A percentile compares a stretch with the other conserved stretches of the same genome.
Conservation (phyloP, 2,329 filamentous ascomycete species). For the Calonectria pseudoreteaudii region DNA sequence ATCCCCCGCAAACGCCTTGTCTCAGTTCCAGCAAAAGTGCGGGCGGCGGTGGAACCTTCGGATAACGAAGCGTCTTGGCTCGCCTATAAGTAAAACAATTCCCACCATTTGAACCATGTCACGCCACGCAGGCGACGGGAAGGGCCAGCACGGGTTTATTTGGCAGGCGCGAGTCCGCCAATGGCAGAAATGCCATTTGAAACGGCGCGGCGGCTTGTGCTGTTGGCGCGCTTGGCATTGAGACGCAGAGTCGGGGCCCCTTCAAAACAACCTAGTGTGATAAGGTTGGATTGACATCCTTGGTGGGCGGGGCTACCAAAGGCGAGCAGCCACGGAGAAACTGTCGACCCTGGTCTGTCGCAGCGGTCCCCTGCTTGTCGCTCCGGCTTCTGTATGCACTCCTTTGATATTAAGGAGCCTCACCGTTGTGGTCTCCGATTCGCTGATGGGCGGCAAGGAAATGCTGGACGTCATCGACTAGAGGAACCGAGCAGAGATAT, state of each 20-base stretch:
- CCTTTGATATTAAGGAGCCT: slow-evolving; percentile 33
- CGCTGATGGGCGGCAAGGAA: slow-evolving; percentile 5
- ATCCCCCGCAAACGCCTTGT: not conserved
- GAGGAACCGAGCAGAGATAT: slow-evolving; percentile 16
- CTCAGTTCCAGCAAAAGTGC: not conserved
- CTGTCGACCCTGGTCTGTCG: not conserved
- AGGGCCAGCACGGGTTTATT: not conserved
- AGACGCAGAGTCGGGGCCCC: slow-evolving; percentile 5
- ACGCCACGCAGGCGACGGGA: not conserved
- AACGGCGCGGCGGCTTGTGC: slow-evolving; percentile 21
- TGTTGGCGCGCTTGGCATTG: slow-evolving; percentile 26
- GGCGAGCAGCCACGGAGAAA: slow-evolving; percentile 5
- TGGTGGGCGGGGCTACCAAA: slow-evolving; percentile 13
- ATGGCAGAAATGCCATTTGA: slow-evolving; percentile 32
- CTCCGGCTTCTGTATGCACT: slow-evolving; percentile 8
- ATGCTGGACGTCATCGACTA: not conserved
- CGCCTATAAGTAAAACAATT: slow-evolving; percentile 1
- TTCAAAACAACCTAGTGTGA: slow-evolving; percentile 11
- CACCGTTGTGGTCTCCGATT: slow-evolving; percentile 1
- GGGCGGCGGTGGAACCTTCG: not conserved
- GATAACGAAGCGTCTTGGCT: not conserved
- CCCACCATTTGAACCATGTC: not conserved
- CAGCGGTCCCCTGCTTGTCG: not conserved
- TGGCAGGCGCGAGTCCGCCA: slow-evolving; percentile 23
- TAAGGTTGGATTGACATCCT: slow-evolving; percentile 14